These are phyloP conservation scores for Fistulinella staudtii DNA, from an alignment of 1,284 basidiomycete genomes.

Conservation along the genomic window DNA sequence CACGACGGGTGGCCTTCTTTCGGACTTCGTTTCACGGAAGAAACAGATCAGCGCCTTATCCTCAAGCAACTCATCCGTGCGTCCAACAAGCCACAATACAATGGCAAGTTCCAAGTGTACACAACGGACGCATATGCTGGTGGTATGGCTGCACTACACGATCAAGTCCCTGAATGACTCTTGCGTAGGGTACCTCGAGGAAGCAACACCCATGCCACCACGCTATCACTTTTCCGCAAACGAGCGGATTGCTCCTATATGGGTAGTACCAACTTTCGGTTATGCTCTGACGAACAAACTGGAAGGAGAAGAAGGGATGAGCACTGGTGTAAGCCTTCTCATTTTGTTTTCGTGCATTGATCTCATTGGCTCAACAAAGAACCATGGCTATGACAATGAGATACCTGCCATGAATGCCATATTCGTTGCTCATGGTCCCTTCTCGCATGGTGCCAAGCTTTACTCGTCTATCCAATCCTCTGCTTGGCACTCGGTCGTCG, in stretches of 20 bases:
- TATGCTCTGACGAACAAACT: constrained; percentile 64
- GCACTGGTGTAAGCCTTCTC: constrained; percentile 63
- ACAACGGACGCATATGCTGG: constrained; percentile 53
- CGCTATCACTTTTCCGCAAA: constrained; percentile 72
- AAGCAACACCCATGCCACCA: constrained; percentile 58
- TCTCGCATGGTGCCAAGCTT: constrained; percentile 62
- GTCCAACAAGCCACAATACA: constrained; percentile 29
- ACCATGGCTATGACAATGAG: constrained; percentile 81
- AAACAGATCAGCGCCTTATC: constrained; percentile 55
- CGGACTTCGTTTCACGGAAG: constrained; percentile 69
- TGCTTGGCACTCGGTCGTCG: constrained; percentile 63
- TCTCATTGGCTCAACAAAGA: constrained; percentile 38
- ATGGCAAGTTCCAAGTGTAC: constrained; percentile 70
- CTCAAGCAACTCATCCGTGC: constrained; percentile 51
- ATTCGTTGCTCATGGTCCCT: constrained; percentile 88
- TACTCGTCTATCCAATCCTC: constrained; percentile 32
- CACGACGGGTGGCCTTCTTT: constrained; percentile 75
- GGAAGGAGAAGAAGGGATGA: constrained; percentile 62
- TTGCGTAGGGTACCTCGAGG: constrained; percentile 19
- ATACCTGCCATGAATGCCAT: constrained; percentile 80
- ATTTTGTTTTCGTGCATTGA: not conserved
- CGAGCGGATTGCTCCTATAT: constrained; percentile 83
- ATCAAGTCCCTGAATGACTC: not conserved
- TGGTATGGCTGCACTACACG: constrained; percentile 13
- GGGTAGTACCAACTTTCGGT: constrained; percentile 75